phyloP scores from a whole-genome alignment of 1,284 basidiomycete genomes.

The Earliella scabrosa region DNA sequence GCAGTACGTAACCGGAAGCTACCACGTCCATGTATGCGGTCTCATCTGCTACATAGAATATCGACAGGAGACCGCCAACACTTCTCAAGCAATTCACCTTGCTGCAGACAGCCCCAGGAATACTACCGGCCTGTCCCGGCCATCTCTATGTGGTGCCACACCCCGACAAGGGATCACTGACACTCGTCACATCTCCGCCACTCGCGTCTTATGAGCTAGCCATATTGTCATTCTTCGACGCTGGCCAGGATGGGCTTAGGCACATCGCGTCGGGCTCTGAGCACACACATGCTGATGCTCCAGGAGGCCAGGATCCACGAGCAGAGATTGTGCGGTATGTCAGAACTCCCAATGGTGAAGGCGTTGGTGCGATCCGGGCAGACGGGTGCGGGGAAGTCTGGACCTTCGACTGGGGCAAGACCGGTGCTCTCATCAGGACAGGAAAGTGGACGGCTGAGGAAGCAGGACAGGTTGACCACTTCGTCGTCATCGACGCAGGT shows the following conservation, averaged over 20 bases:
- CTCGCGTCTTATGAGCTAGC: conserved; percentile 60
- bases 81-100: conserved; percentile 78
- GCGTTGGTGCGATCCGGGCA: conserved; percentile 65
- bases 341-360: conserved; percentile 76
- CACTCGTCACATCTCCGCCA: conserved; percentile 63
- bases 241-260: conserved; percentile 53
- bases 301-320: conserved; percentile 50
- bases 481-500: conserved; percentile 72
- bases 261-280: conserved; percentile 38
- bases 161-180: conserved; percentile 46
- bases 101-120: conserved; percentile 58
- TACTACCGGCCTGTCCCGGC: conserved; percentile 41
- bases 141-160: conserved; percentile 61
- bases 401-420: conserved; percentile 45
- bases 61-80: conserved; percentile 89
- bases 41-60: conserved; percentile 55
- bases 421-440: conserved; percentile 44
- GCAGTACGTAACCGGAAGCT: conserved; percentile 54
- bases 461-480: conserved; percentile 48
- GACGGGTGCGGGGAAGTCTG: conserved; percentile 64
- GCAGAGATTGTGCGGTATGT: conserved; percentile 59
- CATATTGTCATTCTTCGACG: conserved; percentile 62
- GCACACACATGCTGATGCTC: conserved; percentile 39
- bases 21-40: not conserved
- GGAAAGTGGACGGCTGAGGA: conserved; percentile 46